These are phyloP conservation scores for Zea luxurians DNA, from an alignment of 176 grass and related monocot genomes.

Conservation along the genomic window DNA sequence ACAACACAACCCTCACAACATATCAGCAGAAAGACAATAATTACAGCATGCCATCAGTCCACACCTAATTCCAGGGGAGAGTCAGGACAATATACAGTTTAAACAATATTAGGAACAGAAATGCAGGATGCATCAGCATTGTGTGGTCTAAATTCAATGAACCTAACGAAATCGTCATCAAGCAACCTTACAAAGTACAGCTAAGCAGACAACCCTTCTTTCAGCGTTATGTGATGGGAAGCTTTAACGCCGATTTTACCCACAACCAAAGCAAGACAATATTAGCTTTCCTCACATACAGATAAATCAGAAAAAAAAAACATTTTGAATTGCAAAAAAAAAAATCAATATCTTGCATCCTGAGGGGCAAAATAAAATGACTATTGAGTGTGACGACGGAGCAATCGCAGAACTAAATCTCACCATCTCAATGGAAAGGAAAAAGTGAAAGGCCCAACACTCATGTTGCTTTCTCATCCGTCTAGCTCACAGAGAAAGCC, in stretches of 20 bases:
- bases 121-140: slow-evolving; percentile 21
- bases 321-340: slow-evolving; percentile 16
- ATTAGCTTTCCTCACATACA: slow-evolving; percentile 23
- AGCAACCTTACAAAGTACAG: slow-evolving; percentile 57
- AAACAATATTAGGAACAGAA: slow-evolving; percentile 9
- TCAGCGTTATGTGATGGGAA: slow-evolving; percentile 40
- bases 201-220: slow-evolving; percentile 47
- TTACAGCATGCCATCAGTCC: background rate
- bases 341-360: slow-evolving; percentile 1
- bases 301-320: slow-evolving; percentile 9
- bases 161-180: slow-evolving; percentile 32
- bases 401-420: background rate
- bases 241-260: slow-evolving; percentile 44
- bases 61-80: background rate
- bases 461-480: slow-evolving; percentile 39
- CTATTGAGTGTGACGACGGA: slow-evolving; percentile 8
- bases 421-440: slow-evolving; percentile 31
- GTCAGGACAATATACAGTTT: slow-evolving; percentile 15
- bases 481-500: slow-evolving; percentile 35
- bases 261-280: slow-evolving; percentile 36
- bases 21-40: slow-evolving; percentile 33
- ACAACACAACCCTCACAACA: slow-evolving; percentile 8
- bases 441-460: slow-evolving; percentile 34
- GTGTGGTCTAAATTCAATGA: slow-evolving; percentile 44
- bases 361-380: background rate